Percentiles rank a stretch among this genome's conserved stretches.
phyloP scores from a whole-genome alignment of 768 basidiomycete genomes.

The Strobilomyces dryophilus region DNA sequence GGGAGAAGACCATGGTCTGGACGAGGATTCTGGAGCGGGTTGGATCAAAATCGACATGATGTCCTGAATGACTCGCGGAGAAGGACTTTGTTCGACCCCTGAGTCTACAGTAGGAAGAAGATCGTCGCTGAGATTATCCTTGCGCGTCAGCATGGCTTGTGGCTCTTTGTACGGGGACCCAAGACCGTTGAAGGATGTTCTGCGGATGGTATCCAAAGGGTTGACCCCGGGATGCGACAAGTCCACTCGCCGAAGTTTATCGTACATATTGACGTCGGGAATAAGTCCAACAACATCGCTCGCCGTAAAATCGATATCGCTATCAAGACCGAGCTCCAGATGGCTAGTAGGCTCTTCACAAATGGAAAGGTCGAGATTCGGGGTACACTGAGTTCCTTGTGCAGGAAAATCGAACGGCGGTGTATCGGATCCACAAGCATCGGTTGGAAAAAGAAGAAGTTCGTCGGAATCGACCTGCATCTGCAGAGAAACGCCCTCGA shows the following conservation, averaged over 20 bases:
- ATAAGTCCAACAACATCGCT: slow-evolving; percentile 23
- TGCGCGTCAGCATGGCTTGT: neutral
- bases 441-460: neutral
- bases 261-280: slow-evolving; percentile 36
- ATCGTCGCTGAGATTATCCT: neutral
- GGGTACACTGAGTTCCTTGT: neutral
- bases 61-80: slow-evolving; percentile 28
- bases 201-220: slow-evolving; percentile 36
- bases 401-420: neutral
- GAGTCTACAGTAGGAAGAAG: neutral
- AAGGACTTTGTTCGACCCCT: slow-evolving; percentile 16
- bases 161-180: neutral
- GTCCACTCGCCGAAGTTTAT: slow-evolving; percentile 15
- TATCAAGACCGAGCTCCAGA: slow-evolving; percentile 6
- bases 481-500: neutral
- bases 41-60: slow-evolving; percentile 29
- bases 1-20: slow-evolving; percentile 3
- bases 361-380: neutral
- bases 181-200: neutral
- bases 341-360: neutral
- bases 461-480: slow-evolving; percentile 9
- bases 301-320: slow-evolving; percentile 8
- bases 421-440: neutral
- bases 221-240: slow-evolving; percentile 31
- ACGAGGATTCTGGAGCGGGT: slow-evolving; percentile 12